Evolutionary conservation across 768 basidiomycete species (phyloP).

Genomic region (Boletus subcaerulescens): DNA sequence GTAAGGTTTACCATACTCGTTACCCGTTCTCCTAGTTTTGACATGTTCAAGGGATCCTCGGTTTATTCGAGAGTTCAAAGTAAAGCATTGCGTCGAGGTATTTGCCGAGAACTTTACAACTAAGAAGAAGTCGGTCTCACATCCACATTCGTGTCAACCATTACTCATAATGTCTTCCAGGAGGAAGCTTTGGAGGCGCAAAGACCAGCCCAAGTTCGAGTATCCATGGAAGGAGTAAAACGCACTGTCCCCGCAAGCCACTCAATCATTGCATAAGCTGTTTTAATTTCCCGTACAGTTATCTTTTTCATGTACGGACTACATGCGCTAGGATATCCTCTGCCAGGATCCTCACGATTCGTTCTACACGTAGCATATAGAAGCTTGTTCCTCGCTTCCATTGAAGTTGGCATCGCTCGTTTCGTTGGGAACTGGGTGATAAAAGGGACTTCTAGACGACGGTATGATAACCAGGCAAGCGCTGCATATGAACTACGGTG

Average conservation of each 20-base stretch:
- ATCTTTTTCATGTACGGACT: not conserved
- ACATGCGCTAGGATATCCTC: not conserved
- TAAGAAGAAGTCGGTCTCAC: constrained; percentile 79
- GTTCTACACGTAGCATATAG: not conserved
- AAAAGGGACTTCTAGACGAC: not conserved
- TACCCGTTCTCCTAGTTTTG: not conserved
- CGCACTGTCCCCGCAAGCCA: constrained; percentile 6
- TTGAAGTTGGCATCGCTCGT: not conserved
- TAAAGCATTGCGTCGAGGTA: constrained; percentile 77
- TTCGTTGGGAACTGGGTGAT: not conserved
- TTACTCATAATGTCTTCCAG: constrained; percentile 38
- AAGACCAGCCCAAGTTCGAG: constrained; percentile 78
- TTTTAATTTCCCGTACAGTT: not conserved
- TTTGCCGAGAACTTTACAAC: constrained; percentile 80
- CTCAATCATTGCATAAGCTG: not conserved
- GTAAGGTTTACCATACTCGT: constrained; percentile 40
- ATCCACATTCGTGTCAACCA: not conserved
- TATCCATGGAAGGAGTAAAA: constrained; percentile 82
- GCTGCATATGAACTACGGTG: not conserved
- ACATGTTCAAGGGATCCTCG: constrained; percentile 74
- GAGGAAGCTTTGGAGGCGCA: constrained; percentile 89
- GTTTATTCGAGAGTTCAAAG: constrained; percentile 92
- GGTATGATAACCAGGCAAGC: not conserved
- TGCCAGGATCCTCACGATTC: not conserved
- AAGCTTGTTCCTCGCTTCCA: not conserved